Evolutionary conservation across 495 filamentous ascomycete species (phyloP).

Genomic region (Xylaria sp.): DNA sequence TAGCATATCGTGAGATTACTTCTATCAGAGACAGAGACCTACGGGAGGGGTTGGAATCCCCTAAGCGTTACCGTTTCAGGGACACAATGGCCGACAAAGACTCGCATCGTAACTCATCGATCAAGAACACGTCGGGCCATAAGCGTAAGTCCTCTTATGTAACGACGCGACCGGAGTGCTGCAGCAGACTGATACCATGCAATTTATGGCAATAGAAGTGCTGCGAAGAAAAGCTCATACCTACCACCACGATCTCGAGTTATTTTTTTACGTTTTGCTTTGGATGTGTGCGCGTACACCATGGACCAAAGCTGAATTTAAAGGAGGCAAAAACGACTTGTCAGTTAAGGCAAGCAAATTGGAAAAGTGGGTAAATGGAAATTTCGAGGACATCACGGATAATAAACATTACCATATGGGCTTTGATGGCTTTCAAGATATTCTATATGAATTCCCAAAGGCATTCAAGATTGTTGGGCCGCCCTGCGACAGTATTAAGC

Average conservation of each 20-base stretch:
- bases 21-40: background rate
- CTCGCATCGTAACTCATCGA: background rate
- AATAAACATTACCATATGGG: conserved; percentile 20
- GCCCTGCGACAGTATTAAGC: conserved; percentile 26
- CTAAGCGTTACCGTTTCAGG: background rate
- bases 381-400: conserved; percentile 32
- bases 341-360: conserved; percentile 31
- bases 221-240: conserved; percentile 38
- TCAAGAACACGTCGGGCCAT: conserved; percentile 1
- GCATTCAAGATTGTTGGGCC: background rate
- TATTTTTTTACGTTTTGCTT: conserved; percentile 31
- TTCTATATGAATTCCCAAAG: background rate
- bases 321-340: conserved; percentile 13
- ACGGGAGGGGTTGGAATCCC: conserved; percentile 13
- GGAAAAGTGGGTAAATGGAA: conserved; percentile 33
- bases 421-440: background rate
- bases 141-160: conserved; percentile 19
- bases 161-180: conserved; percentile 23
- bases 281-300: conserved; percentile 39
- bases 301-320: conserved; percentile 36
- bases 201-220: conserved; percentile 45
- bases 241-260: conserved; percentile 43
- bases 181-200: conserved; percentile 22
- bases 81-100: background rate
- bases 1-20: conserved; percentile 23